Percentiles rank a stretch among this genome's conserved stretches.
Evolutionary conservation across 2,329 filamentous ascomycete genomes (phyloP).

Genomic region (Incumbomyces lentus): DNA sequence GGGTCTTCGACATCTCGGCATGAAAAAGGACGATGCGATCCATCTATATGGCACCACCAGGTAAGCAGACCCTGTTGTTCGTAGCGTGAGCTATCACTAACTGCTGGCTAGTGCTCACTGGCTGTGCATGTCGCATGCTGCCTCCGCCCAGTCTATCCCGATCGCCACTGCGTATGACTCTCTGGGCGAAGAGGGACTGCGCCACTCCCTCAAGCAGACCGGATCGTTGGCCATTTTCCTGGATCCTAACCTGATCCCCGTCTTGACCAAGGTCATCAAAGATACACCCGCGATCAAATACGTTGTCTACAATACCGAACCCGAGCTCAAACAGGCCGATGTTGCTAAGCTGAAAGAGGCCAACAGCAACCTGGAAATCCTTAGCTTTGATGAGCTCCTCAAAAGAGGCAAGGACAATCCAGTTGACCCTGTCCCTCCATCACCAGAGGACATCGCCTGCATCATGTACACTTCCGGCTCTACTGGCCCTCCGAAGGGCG

Average conservation of each 20-base stretch:
- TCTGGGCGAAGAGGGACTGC: slow-evolving; percentile 26
- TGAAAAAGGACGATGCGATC: slow-evolving; percentile 56
- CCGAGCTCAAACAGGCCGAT: slow-evolving; percentile 38
- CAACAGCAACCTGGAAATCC: slow-evolving; percentile 40
- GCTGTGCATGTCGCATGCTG: slow-evolving; percentile 71
- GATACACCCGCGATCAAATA: slow-evolving; percentile 42
- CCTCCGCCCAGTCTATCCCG: slow-evolving; percentile 71
- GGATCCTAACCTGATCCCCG: slow-evolving; percentile 32
- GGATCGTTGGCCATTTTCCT: slow-evolving; percentile 27
- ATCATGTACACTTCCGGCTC: slow-evolving; percentile 72
- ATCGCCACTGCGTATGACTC: slow-evolving; percentile 59
- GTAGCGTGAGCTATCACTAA: slow-evolving; percentile 12
- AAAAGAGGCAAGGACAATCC: slow-evolving; percentile 52
- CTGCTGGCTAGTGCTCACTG: slow-evolving; percentile 55
- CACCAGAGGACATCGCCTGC: slow-evolving; percentile 65
- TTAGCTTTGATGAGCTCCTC: slow-evolving; percentile 42
- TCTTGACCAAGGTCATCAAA: slow-evolving; percentile 42
- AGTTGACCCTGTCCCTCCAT: slow-evolving; percentile 57
- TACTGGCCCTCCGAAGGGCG: slow-evolving; percentile 76
- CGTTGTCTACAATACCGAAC: slow-evolving; percentile 45
- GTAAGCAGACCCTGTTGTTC: slow-evolving; percentile 32
- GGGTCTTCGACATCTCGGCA: slow-evolving; percentile 63
- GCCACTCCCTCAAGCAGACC: slow-evolving; percentile 26
- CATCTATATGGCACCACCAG: slow-evolving; percentile 80
- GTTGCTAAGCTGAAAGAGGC: slow-evolving; percentile 41